Evolutionary conservation across 225 moss, liverwort and hornwort genomes (phyloP), one percentile per base, ranked within the genome.

Genomic region (Neckera pumila): DNA sequence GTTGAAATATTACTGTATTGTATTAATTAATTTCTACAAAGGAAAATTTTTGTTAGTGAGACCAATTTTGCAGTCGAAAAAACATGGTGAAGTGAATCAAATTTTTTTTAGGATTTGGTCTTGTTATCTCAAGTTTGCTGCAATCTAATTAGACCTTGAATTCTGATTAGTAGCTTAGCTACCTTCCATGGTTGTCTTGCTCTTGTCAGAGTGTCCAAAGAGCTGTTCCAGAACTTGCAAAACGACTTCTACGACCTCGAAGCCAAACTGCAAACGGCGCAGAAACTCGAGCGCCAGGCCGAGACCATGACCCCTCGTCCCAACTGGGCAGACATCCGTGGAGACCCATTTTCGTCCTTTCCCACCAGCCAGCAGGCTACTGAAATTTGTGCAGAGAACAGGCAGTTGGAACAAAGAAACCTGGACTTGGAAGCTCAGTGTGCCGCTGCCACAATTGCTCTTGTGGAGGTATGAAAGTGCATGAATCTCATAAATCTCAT

Each of bases 281-380:
- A 92, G 38, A 60, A 88, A 49, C 60, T 93, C 26, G 91, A 93
- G 36, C 87, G 88, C n/a, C 92, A 92, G 65, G 90, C 92, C 72
- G 80, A 89, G 51, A 86, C 87, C 30, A 84, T 93, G 87, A 96
- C 94, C 22, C 96, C 97, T 36, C 90, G 95, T 64, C 95, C 97
- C 17, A 90, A 96, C 63, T 96, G 97, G 95, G 69, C 90, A 34
- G 27, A 89, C 42, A 71, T 97, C 16, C 92, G 94, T 57, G 97
- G 93, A 88, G 95, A 91, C 11, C 63, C 91, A 13, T 91, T 91
- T 94, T 45, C 65, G 86, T 10, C n/a, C 40, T 89, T 88, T 71
- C 89, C 95, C 45, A 92, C 93, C 21, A 62, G 84, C 47, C 89
- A 88, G 22, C 49, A 64, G 17, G 64, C 81, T 16, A 25, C 25